Evolutionary conservation across 2,329 filamentous ascomycete species (phyloP), one percentile per base, ranked within the genome.

Genomic region (Phialophora chinensis): DNA sequence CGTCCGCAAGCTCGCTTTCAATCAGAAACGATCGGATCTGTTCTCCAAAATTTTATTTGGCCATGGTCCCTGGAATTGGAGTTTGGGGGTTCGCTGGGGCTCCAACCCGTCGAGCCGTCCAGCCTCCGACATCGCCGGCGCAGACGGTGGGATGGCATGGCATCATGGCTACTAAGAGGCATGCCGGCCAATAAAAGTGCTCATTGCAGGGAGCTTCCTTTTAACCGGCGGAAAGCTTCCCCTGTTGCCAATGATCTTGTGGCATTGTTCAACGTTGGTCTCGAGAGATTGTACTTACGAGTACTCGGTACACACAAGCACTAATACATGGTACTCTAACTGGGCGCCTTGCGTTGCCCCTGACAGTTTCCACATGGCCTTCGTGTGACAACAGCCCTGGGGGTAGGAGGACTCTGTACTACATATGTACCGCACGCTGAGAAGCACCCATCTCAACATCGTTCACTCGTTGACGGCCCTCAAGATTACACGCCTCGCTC

Each of bases 1-100:
- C 20, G 49, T 52, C 20, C 17, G 17, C 38, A 52, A 23, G 49
- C 49, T 52, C 49, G 17, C 20, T 52, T 52, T 20, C n/a, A 50
- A 50, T 50, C 23, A 27, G n/a, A 27, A 50, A 50, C 8, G 4
- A 17, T 42, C 38, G 17, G 38, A 44, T 53, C 27, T 25, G 23
- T 53, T 55, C 53, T 55, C 53, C 53, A 55, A 55, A 27, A 27
- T 25, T 20, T 55, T 35, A 44, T n/a, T 44, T 44, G 4, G 25
- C 52, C 29, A 14, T 55, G 27, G 23, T 55, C 29, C 53, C 53
- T 55, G 53, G 29, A 55, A 55, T 55, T 55, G 53, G 27, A 25
- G 53, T 23, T 29, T 29, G 8, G n/a, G 14, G 53, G 53, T 35
- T 29, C 12, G n/a, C 53, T 4, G 53, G 53, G 53, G 53, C 53